A percentile compares a stretch with the other conserved stretches of the same genome.
Conservation (phyloP, 2,329 filamentous ascomycete species). For the Graphilbum ipis-grandicollis region DNA sequence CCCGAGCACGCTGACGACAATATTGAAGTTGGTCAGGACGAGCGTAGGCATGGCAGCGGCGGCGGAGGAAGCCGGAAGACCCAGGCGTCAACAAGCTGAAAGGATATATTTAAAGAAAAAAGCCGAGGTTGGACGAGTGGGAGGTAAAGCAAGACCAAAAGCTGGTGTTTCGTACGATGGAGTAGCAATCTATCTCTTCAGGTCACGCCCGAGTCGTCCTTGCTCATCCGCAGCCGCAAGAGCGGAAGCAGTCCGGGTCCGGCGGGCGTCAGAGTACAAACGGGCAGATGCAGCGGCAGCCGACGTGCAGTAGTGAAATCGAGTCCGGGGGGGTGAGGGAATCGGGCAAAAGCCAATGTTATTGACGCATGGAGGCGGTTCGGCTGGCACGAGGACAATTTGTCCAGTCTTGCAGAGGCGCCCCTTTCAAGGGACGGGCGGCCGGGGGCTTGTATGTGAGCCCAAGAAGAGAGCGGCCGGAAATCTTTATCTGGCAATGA, state of each 20-base stretch:
- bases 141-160: too few relatives aligned
- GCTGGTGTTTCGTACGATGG: too few relatives aligned
- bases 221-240: conserved; percentile 12
- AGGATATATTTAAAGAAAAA: too few relatives aligned
- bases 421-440: not conserved
- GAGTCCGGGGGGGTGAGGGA: not conserved
- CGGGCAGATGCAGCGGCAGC: not conserved
- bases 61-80: not conserved
- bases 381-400: not conserved
- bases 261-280: conserved; percentile 3
- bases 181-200: too few relatives aligned
- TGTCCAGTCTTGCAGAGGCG: conserved; percentile 5
- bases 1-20: conserved; percentile 62
- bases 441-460: too few relatives aligned
- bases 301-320: too few relatives aligned
- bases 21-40: conserved; percentile 57
- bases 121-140: too few relatives aligned
- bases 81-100: too few relatives aligned
- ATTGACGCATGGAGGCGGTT: conserved; percentile 23
- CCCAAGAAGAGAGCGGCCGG: not conserved
- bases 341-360: conserved; percentile 16
- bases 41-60: conserved; percentile 25
- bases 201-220: conserved; percentile 22
- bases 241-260: conserved; percentile 13
- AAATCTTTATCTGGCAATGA: too few relatives aligned